phyloP scores from a whole-genome alignment of 768 basidiomycete species.

The Tremella yokohamensis region DNA sequence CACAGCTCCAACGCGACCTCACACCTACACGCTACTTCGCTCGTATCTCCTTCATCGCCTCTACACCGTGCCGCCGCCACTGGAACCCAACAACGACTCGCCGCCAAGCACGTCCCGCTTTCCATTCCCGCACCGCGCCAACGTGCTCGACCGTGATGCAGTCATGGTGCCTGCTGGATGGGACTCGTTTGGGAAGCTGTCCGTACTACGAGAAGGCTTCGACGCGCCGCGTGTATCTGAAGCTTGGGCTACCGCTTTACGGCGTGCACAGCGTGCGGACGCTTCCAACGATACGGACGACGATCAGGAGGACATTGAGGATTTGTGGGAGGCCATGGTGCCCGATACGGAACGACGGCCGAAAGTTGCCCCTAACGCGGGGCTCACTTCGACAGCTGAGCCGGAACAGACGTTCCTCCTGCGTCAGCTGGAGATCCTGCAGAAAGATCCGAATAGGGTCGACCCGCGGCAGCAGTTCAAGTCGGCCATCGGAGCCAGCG shows the following conservation, averaged over 20 bases:
- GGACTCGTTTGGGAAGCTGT: constrained; percentile 98
- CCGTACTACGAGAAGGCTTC: constrained; percentile 83
- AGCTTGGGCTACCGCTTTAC: constrained; percentile 38
- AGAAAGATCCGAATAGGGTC: constrained; percentile 78
- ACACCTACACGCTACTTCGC: constrained; percentile 69
- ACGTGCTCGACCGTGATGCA: constrained; percentile 85
- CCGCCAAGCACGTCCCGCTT: constrained; percentile 63
- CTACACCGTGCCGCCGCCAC: constrained; percentile 68
- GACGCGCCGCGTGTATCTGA: constrained; percentile 58
- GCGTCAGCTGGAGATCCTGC: constrained; percentile 85
- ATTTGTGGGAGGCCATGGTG: constrained; percentile 67
- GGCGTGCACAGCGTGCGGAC: constrained; percentile 60
- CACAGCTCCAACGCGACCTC: constrained; percentile 69
- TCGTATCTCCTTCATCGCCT: constrained; percentile 79
- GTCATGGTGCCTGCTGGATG: constrained; percentile 92
- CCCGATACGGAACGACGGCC: constrained; percentile 63
- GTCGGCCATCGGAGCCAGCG: constrained; percentile 34
- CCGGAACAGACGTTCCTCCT: constrained; percentile 88
- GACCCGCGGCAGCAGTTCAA: constrained; percentile 86
- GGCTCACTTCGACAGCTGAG: constrained; percentile 66
- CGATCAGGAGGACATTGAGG: constrained; percentile 67
- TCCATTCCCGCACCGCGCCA: constrained; percentile 80
- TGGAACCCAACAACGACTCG: constrained; percentile 8
- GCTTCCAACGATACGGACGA: constrained; percentile 61
- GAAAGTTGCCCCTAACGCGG: constrained; percentile 59